These are phyloP conservation scores for Chaetomiaceae sp. DNA, from an alignment of 2,329 filamentous ascomycete genomes.

Conservation along the genomic window DNA sequence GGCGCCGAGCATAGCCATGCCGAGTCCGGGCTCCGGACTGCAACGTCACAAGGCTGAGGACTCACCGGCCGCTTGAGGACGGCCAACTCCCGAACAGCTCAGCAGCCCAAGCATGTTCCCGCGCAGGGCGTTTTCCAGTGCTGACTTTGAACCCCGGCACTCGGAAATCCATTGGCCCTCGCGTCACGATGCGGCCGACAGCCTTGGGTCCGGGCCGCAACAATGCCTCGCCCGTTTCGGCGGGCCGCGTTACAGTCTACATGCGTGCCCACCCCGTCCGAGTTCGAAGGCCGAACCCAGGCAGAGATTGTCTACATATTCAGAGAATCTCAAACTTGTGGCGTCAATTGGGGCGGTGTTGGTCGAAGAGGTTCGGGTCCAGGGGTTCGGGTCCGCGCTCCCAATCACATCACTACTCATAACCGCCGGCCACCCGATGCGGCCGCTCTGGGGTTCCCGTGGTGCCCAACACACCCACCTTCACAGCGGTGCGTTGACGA, in stretches of 20 bases:
- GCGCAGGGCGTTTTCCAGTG: background rate
- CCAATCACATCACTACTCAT: constrained; percentile 16
- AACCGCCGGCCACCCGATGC: constrained; percentile 17
- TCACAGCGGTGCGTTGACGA: no score
- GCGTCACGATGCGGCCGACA: background rate
- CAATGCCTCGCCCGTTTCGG: constrained; percentile 2
- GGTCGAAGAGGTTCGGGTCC: constrained; percentile 6
- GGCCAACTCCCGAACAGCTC: no score
- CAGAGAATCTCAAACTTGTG: background rate
- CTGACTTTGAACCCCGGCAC: background rate
- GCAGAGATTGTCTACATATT: background rate
- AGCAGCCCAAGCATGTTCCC: no score
- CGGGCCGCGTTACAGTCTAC: background rate
- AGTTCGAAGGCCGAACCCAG: background rate
- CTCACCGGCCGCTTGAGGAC: no score
- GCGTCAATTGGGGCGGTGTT: constrained; percentile 7
- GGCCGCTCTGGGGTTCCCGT: background rate
- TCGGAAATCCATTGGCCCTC: constrained; percentile 9
- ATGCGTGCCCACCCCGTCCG: background rate
- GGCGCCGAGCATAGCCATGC: no score
- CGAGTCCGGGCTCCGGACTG: no score
- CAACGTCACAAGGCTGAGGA: no score
- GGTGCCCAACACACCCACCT: background rate
- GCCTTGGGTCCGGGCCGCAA: constrained; percentile 8
- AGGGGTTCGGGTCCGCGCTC: constrained; percentile 10